Conservation (phyloP, 306 rosid genomes). For the Purshia tridentata region DNA sequence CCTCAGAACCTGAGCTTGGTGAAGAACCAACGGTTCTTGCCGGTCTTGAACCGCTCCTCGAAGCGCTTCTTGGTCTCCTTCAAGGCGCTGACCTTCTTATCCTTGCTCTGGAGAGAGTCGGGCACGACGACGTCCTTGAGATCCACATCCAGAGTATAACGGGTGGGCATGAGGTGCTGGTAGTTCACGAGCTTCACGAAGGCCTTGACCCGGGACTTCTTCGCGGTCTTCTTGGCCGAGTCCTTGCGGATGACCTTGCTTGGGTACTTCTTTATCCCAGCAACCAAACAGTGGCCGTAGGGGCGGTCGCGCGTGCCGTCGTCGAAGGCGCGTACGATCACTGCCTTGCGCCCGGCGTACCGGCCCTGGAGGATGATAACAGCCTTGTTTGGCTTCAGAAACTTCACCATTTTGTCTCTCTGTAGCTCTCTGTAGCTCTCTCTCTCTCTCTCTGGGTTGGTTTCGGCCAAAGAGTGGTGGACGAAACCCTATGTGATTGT, state of each 20-base stretch:
- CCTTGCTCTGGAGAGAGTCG: conserved; percentile 38
- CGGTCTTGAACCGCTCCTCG: conserved; percentile 54
- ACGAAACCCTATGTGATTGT: background rate
- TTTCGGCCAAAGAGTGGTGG: background rate
- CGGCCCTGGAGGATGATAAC: conserved; percentile 48
- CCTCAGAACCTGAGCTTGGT: conserved; percentile 51
- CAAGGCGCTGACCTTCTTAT: conserved; percentile 40
- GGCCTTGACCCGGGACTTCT: conserved; percentile 48
- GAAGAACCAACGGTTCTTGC: conserved; percentile 55
- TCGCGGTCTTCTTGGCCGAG: conserved; percentile 51
- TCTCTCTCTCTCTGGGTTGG: background rate
- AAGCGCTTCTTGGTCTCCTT: conserved; percentile 48
- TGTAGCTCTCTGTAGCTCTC: background rate
- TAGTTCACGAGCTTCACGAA: conserved; percentile 52
- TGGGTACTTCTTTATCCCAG: conserved; percentile 51
- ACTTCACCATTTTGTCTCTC: conserved; percentile 38
- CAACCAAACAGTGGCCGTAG: conserved; percentile 49
- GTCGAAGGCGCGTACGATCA: conserved; percentile 45
- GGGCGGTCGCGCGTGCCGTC: conserved; percentile 51
- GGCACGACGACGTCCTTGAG: conserved; percentile 41
- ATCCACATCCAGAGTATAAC: conserved; percentile 53
- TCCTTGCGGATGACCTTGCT: conserved; percentile 49
- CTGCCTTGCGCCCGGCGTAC: conserved; percentile 55
- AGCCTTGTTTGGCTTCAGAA: conserved; percentile 48
- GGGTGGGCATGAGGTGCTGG: conserved; percentile 47